Percentiles rank a stretch among this genome's conserved stretches.
Evolutionary conservation across 1,284 basidiomycete genomes (phyloP).

Genomic region (Peniophora sp.): DNA sequence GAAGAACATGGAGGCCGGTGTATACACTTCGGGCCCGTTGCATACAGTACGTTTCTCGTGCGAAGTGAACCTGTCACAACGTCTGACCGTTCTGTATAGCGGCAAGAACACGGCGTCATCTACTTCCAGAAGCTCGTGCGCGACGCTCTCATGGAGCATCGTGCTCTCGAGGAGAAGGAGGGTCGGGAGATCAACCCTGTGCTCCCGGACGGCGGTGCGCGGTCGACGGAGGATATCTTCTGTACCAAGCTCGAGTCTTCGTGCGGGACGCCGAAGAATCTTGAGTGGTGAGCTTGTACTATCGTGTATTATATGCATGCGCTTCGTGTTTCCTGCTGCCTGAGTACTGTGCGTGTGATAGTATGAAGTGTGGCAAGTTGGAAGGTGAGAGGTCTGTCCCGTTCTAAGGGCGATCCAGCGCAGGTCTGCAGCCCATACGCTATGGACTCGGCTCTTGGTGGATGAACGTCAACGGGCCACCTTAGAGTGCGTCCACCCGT

Average conservation of each 20-base stretch:
- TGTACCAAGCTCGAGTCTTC: background rate
- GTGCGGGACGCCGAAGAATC: background rate
- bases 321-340: too few species aligned
- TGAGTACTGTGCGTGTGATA: too few species aligned
- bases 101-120: slow-evolving; percentile 15
- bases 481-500: too few species aligned
- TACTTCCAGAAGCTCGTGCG: slow-evolving; percentile 16
- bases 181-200: slow-evolving; percentile 17
- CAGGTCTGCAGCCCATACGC: too few species aligned
- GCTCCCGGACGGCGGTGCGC: slow-evolving; percentile 5
- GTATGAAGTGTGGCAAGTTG: too few species aligned
- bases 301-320: too few species aligned
- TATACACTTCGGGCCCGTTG: slow-evolving; percentile 16
- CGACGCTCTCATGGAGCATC: slow-evolving; percentile 11
- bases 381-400: too few species aligned
- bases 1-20: slow-evolving; percentile 16
- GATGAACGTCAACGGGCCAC: too few species aligned
- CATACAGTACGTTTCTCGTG: slow-evolving; percentile 10
- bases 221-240: background rate
- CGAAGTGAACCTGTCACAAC: background rate
- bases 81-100: background rate
- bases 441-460: too few species aligned
- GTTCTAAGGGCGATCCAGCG: too few species aligned
- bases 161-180: slow-evolving; percentile 12
- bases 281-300: background rate